These are phyloP conservation scores for Erigeron canadensis DNA, from an alignment of 129 eudicot genomes.

Conservation along the genomic window DNA sequence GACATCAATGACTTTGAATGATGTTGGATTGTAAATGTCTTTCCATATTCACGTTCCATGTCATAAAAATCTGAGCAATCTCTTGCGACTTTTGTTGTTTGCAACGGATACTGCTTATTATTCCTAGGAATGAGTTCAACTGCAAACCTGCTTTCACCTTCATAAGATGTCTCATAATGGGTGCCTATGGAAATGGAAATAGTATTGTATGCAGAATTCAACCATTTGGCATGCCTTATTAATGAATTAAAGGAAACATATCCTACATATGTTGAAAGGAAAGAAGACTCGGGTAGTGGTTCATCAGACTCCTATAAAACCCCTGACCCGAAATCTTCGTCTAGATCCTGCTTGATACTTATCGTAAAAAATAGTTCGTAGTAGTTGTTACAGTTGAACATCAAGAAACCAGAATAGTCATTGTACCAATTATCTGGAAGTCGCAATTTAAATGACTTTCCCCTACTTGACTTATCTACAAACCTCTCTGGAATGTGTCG, in stretches of 20 bases:
- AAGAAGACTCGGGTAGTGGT: background rate
- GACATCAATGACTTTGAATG: slow-evolving; percentile 10
- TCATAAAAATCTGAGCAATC: slow-evolving; percentile 4
- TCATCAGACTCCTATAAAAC: background rate
- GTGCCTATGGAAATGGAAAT: slow-evolving; percentile 3
- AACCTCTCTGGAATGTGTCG: background rate
- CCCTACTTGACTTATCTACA: background rate
- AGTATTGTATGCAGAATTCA: slow-evolving; percentile 10
- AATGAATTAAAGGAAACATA: slow-evolving; percentile 15
- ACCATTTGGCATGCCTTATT: background rate
- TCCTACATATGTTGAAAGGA: slow-evolving; percentile 14
- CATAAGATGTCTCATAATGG: no score
- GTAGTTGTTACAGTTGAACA: background rate
- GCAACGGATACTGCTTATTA: background rate
- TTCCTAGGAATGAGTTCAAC: slow-evolving; percentile 15
- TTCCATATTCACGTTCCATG: background rate
- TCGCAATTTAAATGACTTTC: background rate
- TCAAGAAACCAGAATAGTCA: slow-evolving; percentile 14
- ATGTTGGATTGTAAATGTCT: background rate
- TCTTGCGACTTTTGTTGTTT: background rate
- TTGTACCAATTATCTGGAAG: slow-evolving; percentile 11
- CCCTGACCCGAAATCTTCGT: background rate
- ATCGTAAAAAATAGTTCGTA: background rate
- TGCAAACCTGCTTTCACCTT: slow-evolving; percentile 4
- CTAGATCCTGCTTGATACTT: background rate